These are phyloP conservation scores for Santalum album DNA, from an alignment of 164 flowering plant species.

Conservation along the genomic window DNA sequence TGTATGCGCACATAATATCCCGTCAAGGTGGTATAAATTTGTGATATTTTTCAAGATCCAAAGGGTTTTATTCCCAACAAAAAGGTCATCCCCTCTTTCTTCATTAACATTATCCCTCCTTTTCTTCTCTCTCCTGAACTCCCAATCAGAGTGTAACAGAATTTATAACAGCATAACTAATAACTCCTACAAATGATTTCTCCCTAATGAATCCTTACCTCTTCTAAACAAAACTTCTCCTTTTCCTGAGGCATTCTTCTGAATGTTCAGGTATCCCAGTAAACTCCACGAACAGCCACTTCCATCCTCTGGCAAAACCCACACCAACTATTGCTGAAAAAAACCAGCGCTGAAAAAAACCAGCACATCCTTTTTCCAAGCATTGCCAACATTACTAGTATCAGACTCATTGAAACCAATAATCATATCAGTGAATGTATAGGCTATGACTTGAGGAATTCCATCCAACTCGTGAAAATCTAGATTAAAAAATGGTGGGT, in stretches of 20 bases:
- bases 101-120: too few relatives aligned
- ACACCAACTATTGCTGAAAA: constrained; percentile 83
- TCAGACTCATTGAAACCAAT: constrained; percentile 29
- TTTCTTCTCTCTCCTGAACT: too few relatives aligned
- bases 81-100: too few relatives aligned
- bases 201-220: constrained; percentile 31
- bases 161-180: too few relatives aligned
- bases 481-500: constrained; percentile 65
- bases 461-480: constrained; percentile 71
- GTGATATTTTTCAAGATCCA: too few relatives aligned
- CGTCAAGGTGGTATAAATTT: too few relatives aligned
- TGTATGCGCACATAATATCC: too few relatives aligned
- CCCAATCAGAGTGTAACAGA: too few relatives aligned
- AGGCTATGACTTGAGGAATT: constrained; percentile 52
- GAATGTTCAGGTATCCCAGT: constrained; percentile 36
- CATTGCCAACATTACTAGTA: constrained; percentile 18
- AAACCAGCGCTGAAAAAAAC: constrained; percentile 89
- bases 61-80: too few relatives aligned
- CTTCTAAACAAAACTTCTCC: constrained; percentile 13
- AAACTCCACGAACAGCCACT: constrained; percentile 79
- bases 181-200: too few relatives aligned
- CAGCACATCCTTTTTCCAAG: constrained; percentile 58
- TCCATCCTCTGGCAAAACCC: constrained; percentile 95
- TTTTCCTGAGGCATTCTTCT: constrained; percentile 25
- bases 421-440: constrained; percentile 31